These are phyloP conservation scores for Ceratocystis variospora DNA, from an alignment of 2,329 filamentous ascomycete species.

Conservation along the genomic window DNA sequence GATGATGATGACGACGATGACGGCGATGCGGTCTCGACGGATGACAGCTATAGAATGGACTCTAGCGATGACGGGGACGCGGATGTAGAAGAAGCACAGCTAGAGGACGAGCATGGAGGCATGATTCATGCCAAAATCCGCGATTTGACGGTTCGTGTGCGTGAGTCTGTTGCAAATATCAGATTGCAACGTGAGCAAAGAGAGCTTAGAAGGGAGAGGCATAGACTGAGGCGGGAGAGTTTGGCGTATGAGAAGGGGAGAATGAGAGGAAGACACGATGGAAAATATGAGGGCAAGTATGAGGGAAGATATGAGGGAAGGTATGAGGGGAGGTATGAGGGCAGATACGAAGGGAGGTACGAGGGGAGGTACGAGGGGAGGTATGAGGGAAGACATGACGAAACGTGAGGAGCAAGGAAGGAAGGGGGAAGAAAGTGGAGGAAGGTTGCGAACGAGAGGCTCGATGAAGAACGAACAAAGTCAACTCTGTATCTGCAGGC, in stretches of 20 bases:
- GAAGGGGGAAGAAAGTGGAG: neutral
- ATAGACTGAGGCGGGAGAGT: neutral
- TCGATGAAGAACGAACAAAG: no score
- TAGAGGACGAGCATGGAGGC: constrained; percentile 13
- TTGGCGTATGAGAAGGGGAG: neutral
- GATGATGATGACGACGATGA: constrained; percentile 4
- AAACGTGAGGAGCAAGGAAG: neutral
- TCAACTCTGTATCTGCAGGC: no score
- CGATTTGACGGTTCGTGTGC: constrained; percentile 10
- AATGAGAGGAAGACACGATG: neutral
- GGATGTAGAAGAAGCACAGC: constrained; percentile 22
- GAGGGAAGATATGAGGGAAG: neutral
- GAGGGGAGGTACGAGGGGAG: neutral
- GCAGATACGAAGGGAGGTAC: neutral
- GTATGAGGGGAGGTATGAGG: neutral
- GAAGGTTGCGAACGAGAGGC: neutral
- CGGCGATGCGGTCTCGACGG: constrained; percentile 9
- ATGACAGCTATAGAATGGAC: constrained; percentile 4
- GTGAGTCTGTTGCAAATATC: constrained; percentile 2
- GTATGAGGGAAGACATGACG: neutral
- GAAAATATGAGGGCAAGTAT: neutral
- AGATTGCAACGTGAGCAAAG: neutral
- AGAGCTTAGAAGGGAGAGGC: neutral
- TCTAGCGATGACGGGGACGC: neutral
- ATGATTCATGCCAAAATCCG: constrained; percentile 14